These are phyloP conservation scores for Arctium minus DNA, from an alignment of 129 eudicot genomes.

Conservation along the genomic window DNA sequence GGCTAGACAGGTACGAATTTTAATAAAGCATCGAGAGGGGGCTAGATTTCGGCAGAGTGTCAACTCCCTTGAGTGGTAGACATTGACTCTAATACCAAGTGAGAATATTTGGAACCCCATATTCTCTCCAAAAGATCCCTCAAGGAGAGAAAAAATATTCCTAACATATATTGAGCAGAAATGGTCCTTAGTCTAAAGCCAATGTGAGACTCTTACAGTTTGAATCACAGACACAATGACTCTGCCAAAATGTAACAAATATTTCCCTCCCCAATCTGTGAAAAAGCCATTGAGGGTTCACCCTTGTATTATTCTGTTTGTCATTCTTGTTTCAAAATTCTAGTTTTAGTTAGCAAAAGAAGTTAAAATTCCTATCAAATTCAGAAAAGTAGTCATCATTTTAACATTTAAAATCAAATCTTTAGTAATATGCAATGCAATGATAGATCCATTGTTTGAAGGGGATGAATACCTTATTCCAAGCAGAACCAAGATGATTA, in stretches of 20 bases:
- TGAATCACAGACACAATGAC: background rate
- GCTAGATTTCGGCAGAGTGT: too few relatives aligned
- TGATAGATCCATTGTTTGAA: background rate
- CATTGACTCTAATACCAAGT: too few relatives aligned
- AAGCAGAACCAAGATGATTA: slow-evolving; percentile 92
- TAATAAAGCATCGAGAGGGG: too few relatives aligned
- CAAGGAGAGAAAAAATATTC: too few relatives aligned
- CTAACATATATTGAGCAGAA: too few relatives aligned
- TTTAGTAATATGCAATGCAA: background rate
- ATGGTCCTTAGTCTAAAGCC: too few relatives aligned
- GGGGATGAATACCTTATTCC: slow-evolving; percentile 65
- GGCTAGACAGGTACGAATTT: too few relatives aligned
- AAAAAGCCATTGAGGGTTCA: background rate
- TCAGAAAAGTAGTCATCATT: background rate
- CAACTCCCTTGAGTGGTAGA: too few relatives aligned
- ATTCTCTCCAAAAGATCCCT: too few relatives aligned
- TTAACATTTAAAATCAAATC: background rate
- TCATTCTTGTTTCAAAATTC: background rate
- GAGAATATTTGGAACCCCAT: too few relatives aligned
- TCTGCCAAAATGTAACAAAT: too few relatives aligned
- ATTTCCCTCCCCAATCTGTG: background rate
- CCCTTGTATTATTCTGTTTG: background rate
- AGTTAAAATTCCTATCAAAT: background rate
- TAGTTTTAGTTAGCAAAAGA: background rate
- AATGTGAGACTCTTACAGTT: too few relatives aligned